These are phyloP conservation scores for Mrakia frigida DNA, from an alignment of 768 basidiomycete genomes.

Conservation along the genomic window DNA sequence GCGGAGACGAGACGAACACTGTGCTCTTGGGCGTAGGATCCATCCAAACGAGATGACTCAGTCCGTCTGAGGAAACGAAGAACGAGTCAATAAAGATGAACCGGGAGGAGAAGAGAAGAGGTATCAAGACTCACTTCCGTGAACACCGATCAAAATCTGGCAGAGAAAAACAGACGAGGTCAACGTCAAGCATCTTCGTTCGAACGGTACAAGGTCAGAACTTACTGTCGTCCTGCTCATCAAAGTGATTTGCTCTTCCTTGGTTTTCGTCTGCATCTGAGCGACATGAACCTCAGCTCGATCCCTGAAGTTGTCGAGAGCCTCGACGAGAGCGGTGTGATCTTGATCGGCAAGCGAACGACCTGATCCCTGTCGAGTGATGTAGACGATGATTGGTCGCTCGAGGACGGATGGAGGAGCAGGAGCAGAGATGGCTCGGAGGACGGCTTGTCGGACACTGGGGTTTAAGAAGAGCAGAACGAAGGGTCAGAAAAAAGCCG, in stretches of 20 bases:
- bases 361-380: not conserved
- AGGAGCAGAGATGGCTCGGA: not conserved
- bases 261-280: not conserved
- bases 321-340: not conserved
- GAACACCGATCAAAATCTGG: not conserved
- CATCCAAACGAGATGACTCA: not conserved
- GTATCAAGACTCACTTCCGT: not conserved
- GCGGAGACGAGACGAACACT: not conserved
- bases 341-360: not conserved
- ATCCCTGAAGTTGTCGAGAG: not conserved
- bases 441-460: not conserved
- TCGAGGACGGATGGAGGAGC: not conserved
- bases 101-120: not conserved
- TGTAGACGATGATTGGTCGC: not conserved
- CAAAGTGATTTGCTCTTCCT: not conserved
- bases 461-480: not conserved
- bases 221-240: not conserved
- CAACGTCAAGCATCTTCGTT: not conserved
- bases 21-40: not conserved
- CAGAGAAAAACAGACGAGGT: not conserved
- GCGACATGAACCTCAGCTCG: not conserved
- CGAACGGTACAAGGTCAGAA: not conserved
- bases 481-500: not conserved
- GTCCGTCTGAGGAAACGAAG: not conserved
- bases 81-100: not conserved